Evolutionary conservation across 2,329 filamentous ascomycete species (phyloP), one percentile per base, ranked within the genome.

Genomic region (Albophoma yamanashiensis): DNA sequence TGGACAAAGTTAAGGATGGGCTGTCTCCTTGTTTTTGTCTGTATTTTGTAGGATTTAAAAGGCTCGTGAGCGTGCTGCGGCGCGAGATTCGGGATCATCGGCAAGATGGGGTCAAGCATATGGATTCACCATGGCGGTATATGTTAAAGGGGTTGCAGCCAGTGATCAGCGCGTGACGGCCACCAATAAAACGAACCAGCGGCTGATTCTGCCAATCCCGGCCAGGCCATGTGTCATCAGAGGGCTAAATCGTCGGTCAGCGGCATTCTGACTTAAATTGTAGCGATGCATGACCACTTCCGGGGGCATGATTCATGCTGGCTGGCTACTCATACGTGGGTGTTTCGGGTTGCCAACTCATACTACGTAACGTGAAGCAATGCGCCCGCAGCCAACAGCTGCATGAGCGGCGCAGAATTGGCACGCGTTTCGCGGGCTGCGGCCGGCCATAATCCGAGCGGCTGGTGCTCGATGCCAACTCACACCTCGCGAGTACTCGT

Each of bases 301-400:
- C 1, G 20, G 20, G 20, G 14, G 53, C n/a, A 56, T 45, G 40
- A 57, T 59, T 47, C 57, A 43, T 58, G 57, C 47, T 31, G 14
- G 7, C 57, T 40, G 27, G 40, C 39, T 39, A 39, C 12, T 36
- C 34, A 12, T 43, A 42, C 58, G n/a, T 38, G 8, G 43, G 25
- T 55, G 55, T 53, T 58, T 58, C 50, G 55, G 40, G 34, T 55
- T 60, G 50, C 59, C 56, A 58, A n/a, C 56, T 56, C 56, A 58
- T n/a, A n/a, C n/a, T n/a, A n/a, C n/a, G n/a, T 47, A 11, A 40
- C 36, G 14, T 11, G 2, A 22, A 15, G 25, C 22, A 17, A 36
- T 52, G 45, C 45, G 17, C 27, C 34, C 45, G 8, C 27, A 59
- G 58, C 58, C 58, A 59, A 57, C 43, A 27, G 45, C 17, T 47